Base-by-base conservation (phyloP, 805 yeast species). In the Peterozyma toletana region DNA sequence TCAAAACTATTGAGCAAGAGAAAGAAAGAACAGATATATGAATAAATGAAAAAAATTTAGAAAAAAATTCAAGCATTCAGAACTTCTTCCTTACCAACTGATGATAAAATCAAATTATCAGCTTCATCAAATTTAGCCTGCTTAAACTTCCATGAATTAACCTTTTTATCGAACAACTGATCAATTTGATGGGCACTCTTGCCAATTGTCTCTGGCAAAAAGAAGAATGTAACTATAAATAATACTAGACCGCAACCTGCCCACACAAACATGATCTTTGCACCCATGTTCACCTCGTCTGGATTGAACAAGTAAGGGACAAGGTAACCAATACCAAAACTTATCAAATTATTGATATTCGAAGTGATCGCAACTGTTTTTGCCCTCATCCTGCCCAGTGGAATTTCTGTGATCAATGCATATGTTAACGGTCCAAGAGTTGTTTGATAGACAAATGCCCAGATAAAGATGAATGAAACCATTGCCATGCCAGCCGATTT, bases 141-240 rank as follows among this genome's bases (percentile, higher is more conserved):
- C 40, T 51, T 55, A 56, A 61, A 65, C 35, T 63, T 46, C 53
- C 67, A 55, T 5, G 67, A 57, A 16, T 53, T 49, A 33, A 62
- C 52, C 6, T 52, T 43, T 43, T 52, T 56, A 35, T 56, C 64
- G 59, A 78, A 80, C 63, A 80, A 60, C 42, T 64, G 61, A 58
- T 79, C 85, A 53, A 80, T 62, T 53, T 80, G 85, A 40, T 78
- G 80, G 54, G 66, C 78, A 0, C 84, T 75, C 56, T 80, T 68
- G 40, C 70, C 71, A 50, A 66, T 66, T 27, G 83, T 74, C 56
- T 80, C 86, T 9, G 86, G 86, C 40, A 78, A 62, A 40, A 74
- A 70, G 33, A 66, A 59, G 77, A 78, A 75, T 34, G 62, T 48
- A 6, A 67, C 15, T 14, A 44, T 35, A 9, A 38, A 16, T 16